Base-by-base conservation (phyloP, 805 yeast genomes). In the Komagataella populi region DNA sequence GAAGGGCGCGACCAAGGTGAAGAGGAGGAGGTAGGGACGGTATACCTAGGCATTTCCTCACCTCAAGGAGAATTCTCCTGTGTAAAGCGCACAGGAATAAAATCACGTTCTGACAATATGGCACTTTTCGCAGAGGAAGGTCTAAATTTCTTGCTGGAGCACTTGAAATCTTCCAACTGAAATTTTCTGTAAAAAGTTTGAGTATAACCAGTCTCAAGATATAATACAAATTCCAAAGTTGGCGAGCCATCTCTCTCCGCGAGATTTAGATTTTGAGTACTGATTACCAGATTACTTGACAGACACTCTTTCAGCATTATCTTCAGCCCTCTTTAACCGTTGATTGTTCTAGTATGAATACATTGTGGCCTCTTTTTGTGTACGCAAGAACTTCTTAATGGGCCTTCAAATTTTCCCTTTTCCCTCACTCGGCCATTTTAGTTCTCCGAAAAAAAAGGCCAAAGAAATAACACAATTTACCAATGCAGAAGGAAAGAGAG, bases 121-220 rank as follows among this genome's bases (percentile, higher is more conserved):
- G 81, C 78, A 53, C 67, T 71, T 53, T 88, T 87, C 68, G 96
- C 96, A 2, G 69, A 68, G 49, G 60, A 70, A 24, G 95, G 93
- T 0, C 67, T 87, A 51, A 70, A 74, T 58, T 83, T 80, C 57
- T 68, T 86, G 49, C 65, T 83, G 50, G 71, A 76, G 43, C 74
- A 72, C 52, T 63, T 84, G 51, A 64, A 68, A 51, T 59, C 56
- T 14, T 10, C 39, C 10, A 30, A 8, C 4, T 30, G 39, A 30
- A 30, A 30, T 10, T 30, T 7, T 30, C 4, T 14, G 14, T 14
- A 10, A 30, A 14, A 8, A 30, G 39, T 5, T 30, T 10, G 39
- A 14, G 6, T 8, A 30, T 30, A 6, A 30, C n/a, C 39, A 8
- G 2, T 10, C 5, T 30, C 14, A 10, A 10, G 14, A 30, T 30